Evolutionary conservation across 2,329 filamentous ascomycete species (phyloP), one percentile per base, ranked within the genome.

Genomic region (Aureobasidium sp.): DNA sequence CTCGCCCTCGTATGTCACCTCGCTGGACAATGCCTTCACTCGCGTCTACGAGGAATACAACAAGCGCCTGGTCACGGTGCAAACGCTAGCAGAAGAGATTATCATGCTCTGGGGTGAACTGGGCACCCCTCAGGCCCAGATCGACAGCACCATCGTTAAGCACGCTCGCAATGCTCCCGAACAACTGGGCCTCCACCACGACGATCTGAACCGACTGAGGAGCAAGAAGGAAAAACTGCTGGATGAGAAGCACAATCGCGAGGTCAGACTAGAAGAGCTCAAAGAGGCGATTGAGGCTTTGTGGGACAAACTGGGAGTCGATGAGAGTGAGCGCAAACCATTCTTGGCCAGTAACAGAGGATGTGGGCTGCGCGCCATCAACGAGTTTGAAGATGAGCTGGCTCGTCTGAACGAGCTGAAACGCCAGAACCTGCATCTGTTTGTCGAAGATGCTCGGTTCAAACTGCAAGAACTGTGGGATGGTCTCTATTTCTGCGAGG

Each of bases 41-140:
- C 86, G 91, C 64, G 90, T 99, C 22, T 97, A 97, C 75, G 91
- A 97, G 70, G 95, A 99, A 77, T 99, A 97, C 76, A 91, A 87
- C 47, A 88, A 87, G 67, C 89, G 94, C 52, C 81, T 96, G 48
- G 82, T 83, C 34, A 85, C 84, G 0, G 91, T 97, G 15, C 86
- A 90, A 74, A 77, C 85, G 22, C 76, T 90, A 3, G 87, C 86
- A 44, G 89, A 96, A 69, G 86, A 94, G 65, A 93, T 96, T 64
- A 94, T 99, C 69, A 89, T 91, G 68, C 82, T 99, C 0, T 99
- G 94, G 92, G 93, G 90, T 0, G 94, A 99, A 74, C 84, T 99
- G 11, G 94, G 94, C 47, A 96, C 90, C 1, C 92, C 94, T 0
- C 92, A 97, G 72, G 90, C 89, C 31, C 93, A 97, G 73, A 95